phyloP scores from a whole-genome alignment of 768 basidiomycete genomes.

The Pleurotus salmoneostramineus region DNA sequence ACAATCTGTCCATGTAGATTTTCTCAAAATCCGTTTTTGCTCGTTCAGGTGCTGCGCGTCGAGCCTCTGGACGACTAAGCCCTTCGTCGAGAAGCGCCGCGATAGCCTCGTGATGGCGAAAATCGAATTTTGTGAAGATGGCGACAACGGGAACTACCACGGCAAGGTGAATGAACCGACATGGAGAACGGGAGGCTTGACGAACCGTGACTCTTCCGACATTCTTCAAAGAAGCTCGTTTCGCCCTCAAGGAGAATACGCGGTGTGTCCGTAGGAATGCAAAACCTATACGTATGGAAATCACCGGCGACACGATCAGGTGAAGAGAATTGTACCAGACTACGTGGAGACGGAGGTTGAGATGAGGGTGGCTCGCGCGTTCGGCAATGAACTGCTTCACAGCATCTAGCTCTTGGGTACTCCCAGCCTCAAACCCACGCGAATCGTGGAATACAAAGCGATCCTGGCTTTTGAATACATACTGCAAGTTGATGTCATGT shows the following conservation, averaged over 20 bases:
- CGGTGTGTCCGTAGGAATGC: conserved; percentile 23
- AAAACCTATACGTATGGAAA: conserved; percentile 27
- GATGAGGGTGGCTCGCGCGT: conserved; percentile 12
- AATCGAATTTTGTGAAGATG: conserved; percentile 35
- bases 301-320: neutral
- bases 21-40: conserved; percentile 10
- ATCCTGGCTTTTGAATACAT: conserved; percentile 25
- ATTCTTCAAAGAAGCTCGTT: conserved; percentile 23
- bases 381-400: conserved; percentile 27
- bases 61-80: conserved; percentile 9
- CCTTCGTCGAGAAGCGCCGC: conserved; percentile 10
- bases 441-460: conserved; percentile 39
- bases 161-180: neutral
- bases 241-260: conserved; percentile 24
- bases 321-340: conserved; percentile 27
- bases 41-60: neutral
- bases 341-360: conserved; percentile 27
- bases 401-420: conserved; percentile 19
- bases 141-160: conserved; percentile 31
- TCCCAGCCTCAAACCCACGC: conserved; percentile 33
- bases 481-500: conserved; percentile 26
- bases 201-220: conserved; percentile 20
- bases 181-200: neutral
- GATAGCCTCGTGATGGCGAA: conserved; percentile 18
- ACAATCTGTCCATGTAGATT: conserved; percentile 13